Evolutionary conservation across 2,329 filamentous ascomycete genomes (phyloP).

Genomic region (Ustilaginoidea virens): DNA sequence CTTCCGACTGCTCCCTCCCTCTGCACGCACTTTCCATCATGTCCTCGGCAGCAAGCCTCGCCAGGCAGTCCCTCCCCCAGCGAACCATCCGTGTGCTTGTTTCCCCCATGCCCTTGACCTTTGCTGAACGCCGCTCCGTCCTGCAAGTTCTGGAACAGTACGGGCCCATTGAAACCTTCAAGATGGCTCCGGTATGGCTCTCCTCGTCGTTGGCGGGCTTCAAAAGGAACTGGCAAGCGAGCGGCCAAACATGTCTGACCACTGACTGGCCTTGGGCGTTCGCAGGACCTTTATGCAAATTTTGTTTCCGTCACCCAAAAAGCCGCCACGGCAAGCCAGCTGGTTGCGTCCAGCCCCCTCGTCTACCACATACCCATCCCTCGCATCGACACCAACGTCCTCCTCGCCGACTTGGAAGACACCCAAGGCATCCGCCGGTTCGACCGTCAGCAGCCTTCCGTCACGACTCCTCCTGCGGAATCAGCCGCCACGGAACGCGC

Average conservation of each 20-base stretch:
- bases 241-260: background rate
- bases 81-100: conserved; percentile 35
- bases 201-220: background rate
- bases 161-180: conserved; percentile 36
- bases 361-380: conserved; percentile 25
- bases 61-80: conserved; percentile 10
- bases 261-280: too few relatives aligned
- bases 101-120: conserved; percentile 31
- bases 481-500: background rate
- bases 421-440: conserved; percentile 6
- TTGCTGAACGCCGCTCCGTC: conserved; percentile 39
- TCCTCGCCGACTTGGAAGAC: conserved; percentile 17
- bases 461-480: conserved; percentile 1
- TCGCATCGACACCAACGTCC: conserved; percentile 12
- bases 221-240: too few relatives aligned
- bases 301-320: conserved; percentile 34
- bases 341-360: conserved; percentile 31
- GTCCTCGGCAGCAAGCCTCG: conserved; percentile 5
- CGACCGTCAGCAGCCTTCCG: conserved; percentile 3
- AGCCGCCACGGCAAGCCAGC: conserved; percentile 19
- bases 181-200: conserved; percentile 13
- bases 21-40: too few relatives aligned
- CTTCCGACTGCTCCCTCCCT: too few relatives aligned
- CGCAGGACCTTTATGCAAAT: conserved; percentile 29
- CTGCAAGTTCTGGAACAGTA: conserved; percentile 34